phyloP scores from a whole-genome alignment of 176 grass and related monocot genomes.

The Pontederia paniculata region DNA sequence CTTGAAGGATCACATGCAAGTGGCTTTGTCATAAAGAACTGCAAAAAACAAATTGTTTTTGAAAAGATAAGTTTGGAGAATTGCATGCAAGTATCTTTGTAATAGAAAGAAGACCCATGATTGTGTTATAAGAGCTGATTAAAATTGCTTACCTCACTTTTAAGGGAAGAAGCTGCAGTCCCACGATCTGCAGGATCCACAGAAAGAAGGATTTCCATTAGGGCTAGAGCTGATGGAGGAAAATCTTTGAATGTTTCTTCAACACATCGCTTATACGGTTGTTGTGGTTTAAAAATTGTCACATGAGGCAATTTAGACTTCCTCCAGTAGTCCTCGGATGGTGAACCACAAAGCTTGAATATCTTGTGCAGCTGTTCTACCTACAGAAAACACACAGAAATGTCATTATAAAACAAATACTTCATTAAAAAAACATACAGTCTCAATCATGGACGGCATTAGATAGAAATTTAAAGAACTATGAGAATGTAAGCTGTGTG shows the following conservation, averaged over 20 bases:
- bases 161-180: conserved; percentile 54
- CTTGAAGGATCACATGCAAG: conserved; percentile 89
- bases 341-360: conserved; percentile 98
- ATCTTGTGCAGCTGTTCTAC: conserved; percentile 99
- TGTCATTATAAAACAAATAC: conserved; percentile 1
- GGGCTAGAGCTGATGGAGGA: conserved; percentile 48
- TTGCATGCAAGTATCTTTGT: background rate
- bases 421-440: conserved; percentile 4
- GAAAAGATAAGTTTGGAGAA: background rate
- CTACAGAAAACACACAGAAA: conserved; percentile 31
- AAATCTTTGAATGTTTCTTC: conserved; percentile 91
- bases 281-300: conserved; percentile 94
- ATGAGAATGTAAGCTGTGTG: no score
- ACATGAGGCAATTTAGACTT: conserved; percentile 97
- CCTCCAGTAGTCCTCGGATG: conserved; percentile 88
- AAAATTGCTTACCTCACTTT: conserved; percentile 65
- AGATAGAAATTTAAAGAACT: no score
- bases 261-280: conserved; percentile 74
- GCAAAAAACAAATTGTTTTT: conserved; percentile 24
- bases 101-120: background rate
- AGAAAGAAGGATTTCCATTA: conserved; percentile 93
- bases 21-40: conserved; percentile 88
- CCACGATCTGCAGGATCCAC: conserved; percentile 84
- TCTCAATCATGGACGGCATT: background rate
- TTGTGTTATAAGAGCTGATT: background rate